A percentile compares a stretch with the other conserved stretches of the same genome.
These are phyloP conservation scores for Lactarius evosmus DNA, from an alignment of 768 basidiomycete genomes.

Conservation along the genomic window DNA sequence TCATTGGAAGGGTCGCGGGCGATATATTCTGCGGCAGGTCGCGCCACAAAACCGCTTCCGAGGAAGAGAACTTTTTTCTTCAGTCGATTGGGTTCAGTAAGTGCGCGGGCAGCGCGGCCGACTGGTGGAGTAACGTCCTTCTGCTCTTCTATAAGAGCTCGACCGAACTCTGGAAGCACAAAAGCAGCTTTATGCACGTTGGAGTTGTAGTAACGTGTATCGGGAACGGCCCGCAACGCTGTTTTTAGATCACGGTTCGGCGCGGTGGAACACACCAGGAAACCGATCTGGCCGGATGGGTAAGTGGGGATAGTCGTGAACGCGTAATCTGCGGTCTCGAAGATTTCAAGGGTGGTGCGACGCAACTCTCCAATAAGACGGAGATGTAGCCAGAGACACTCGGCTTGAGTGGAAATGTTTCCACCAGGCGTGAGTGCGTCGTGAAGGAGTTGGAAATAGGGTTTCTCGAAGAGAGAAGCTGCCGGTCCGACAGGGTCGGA, in stretches of 20 bases:
- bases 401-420: slow-evolving; percentile 92
- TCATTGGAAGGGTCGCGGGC: slow-evolving; percentile 74
- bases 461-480: slow-evolving; percentile 89
- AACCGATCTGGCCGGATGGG: slow-evolving; percentile 97
- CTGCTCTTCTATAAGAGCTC: slow-evolving; percentile 67
- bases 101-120: slow-evolving; percentile 56
- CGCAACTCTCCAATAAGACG: slow-evolving; percentile 77
- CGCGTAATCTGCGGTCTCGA: slow-evolving; percentile 84
- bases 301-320: slow-evolving; percentile 97
- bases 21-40: slow-evolving; percentile 95
- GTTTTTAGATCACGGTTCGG: slow-evolving; percentile 62
- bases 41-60: slow-evolving; percentile 93
- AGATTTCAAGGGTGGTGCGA: slow-evolving; percentile 64
- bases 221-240: slow-evolving; percentile 67
- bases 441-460: slow-evolving; percentile 93
- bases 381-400: slow-evolving; percentile 94
- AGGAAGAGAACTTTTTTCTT: slow-evolving; percentile 82
- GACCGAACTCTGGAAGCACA: slow-evolving; percentile 89
- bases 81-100: slow-evolving; percentile 42
- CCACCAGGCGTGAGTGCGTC: slow-evolving; percentile 88
- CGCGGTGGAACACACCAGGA: slow-evolving; percentile 84
- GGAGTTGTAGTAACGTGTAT: slow-evolving; percentile 82
- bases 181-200: slow-evolving; percentile 80
- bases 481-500: slow-evolving; percentile 98
- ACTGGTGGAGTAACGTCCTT: slow-evolving; percentile 71